Conservation (phyloP, 306 rosid genomes). For the Quercus parvula region DNA sequence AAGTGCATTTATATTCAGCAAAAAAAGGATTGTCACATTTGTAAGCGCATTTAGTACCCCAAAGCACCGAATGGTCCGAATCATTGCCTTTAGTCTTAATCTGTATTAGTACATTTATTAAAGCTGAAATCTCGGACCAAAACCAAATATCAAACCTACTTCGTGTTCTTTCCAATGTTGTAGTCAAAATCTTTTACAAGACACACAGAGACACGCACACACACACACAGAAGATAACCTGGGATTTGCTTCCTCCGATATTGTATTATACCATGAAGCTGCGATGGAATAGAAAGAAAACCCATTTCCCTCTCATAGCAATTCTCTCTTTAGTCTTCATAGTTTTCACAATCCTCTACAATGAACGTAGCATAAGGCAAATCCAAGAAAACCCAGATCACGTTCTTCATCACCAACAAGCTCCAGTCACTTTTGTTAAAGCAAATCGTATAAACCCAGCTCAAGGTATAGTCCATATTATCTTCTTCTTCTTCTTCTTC, state of each 20-base stretch:
- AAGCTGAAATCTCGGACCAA: background rate
- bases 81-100: no score
- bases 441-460: constrained; percentile 53
- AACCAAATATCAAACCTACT: background rate
- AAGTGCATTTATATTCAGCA: no score
- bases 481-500: no score
- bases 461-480: constrained; percentile 38
- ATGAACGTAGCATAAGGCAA: constrained; percentile 49
- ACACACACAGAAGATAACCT: background rate
- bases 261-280: constrained; percentile 32
- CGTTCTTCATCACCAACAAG: constrained; percentile 40
- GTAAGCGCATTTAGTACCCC: no score
- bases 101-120: background rate
- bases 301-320: constrained; percentile 55
- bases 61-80: background rate
- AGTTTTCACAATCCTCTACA: constrained; percentile 61
- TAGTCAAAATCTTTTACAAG: background rate
- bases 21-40: no score
- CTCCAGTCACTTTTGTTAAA: constrained; percentile 54
- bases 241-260: background rate
- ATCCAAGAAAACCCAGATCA: constrained; percentile 60
- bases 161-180: background rate
- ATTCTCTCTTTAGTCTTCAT: constrained; percentile 50
- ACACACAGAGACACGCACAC: background rate
- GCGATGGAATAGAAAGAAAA: constrained; percentile 67